Percentiles rank a stretch among this genome's conserved stretches.
These are phyloP conservation scores for Dendrobium huoshanense DNA, from an alignment of 106 monocot genomes.

Conservation along the genomic window DNA sequence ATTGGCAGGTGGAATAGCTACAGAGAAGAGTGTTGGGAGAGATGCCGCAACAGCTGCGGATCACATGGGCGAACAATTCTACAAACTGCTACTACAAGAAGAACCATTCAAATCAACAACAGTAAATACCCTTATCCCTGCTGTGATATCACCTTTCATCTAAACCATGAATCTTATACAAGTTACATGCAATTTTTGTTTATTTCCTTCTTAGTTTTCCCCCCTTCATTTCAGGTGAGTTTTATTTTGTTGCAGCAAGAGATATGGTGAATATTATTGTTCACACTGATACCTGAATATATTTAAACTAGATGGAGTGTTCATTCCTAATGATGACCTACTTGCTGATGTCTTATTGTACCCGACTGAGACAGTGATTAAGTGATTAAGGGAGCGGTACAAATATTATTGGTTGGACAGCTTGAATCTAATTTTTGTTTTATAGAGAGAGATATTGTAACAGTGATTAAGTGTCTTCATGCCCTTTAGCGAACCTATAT, in stretches of 20 bases:
- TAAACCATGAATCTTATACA: not conserved
- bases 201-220: not conserved
- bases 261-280: not conserved
- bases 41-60: conserved; percentile 57
- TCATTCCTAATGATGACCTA: not conserved
- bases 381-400: too few relatives aligned
- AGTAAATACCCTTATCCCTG: conserved; percentile 26
- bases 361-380: not conserved
- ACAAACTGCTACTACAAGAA: conserved; percentile 53
- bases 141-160: not conserved
- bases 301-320: not conserved
- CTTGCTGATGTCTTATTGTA: not conserved
- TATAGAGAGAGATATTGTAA: not conserved
- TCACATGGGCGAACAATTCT: conserved; percentile 64
- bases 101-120: conserved; percentile 87
- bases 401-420: not conserved
- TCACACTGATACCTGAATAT: not conserved
- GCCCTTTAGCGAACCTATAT: too few relatives aligned
- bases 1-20: conserved; percentile 54
- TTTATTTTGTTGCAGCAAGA: not conserved
- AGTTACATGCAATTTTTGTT: not conserved
- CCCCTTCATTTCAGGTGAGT: not conserved
- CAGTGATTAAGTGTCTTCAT: not conserved
- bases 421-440: not conserved
- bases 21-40: conserved; percentile 42